Percentiles rank a stretch among this genome's conserved stretches.
These are phyloP conservation scores for Achaetomium macrosporum DNA, from an alignment of 2,329 filamentous ascomycete species.

Conservation along the genomic window DNA sequence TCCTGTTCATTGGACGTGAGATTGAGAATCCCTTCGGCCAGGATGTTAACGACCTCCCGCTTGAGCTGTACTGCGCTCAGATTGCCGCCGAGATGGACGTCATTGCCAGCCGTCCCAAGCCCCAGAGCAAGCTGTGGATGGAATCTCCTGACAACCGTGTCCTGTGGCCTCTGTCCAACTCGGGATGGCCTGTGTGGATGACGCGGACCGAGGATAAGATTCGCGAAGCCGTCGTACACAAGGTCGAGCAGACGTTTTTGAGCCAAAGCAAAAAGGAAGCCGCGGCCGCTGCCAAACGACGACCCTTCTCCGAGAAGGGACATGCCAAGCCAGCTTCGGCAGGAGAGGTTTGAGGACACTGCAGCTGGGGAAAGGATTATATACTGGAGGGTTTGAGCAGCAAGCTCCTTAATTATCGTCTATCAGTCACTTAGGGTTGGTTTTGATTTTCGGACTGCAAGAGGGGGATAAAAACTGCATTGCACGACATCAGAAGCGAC, in stretches of 20 bases:
- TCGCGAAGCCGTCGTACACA: conserved; percentile 36
- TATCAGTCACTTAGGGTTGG: no score
- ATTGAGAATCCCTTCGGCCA: conserved; percentile 66
- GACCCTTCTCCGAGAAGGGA: conserved; percentile 4
- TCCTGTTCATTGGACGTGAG: conserved; percentile 60
- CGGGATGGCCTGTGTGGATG: conserved; percentile 44
- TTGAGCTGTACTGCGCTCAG: conserved; percentile 60
- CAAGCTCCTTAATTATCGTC: no score
- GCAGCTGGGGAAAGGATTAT: not conserved
- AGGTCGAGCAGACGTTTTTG: conserved; percentile 29
- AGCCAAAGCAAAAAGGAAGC: conserved; percentile 23
- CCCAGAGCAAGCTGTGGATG: conserved; percentile 46
- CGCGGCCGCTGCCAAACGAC: not conserved
- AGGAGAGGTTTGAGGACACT: conserved; percentile 6
- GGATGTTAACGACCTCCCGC: conserved; percentile 62
- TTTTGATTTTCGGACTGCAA: no score
- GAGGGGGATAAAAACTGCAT: no score
- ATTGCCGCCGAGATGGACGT: conserved; percentile 59
- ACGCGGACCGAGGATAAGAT: conserved; percentile 42
- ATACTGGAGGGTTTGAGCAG: no score
- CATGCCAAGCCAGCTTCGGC: not conserved
- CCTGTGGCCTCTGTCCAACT: conserved; percentile 38
- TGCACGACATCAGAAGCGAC: no score
- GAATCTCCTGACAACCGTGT: conserved; percentile 34
- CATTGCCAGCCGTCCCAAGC: conserved; percentile 50